These are phyloP conservation scores for Scenedesmus sp. DNA, from an alignment of 163 green algal species.

Conservation along the genomic window DNA sequence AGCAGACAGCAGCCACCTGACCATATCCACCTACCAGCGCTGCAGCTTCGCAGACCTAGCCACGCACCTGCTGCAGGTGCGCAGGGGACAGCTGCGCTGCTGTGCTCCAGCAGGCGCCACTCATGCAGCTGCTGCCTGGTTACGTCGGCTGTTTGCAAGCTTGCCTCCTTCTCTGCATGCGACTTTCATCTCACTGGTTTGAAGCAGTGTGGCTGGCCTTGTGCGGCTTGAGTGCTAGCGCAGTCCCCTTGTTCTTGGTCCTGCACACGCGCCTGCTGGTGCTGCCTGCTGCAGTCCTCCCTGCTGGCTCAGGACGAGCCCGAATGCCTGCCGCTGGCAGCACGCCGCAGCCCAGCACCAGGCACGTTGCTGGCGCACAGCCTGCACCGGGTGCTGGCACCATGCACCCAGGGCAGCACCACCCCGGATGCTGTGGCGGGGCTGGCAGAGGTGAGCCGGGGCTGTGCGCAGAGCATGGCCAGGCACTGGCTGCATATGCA, in stretches of 20 bases:
- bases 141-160: not conserved
- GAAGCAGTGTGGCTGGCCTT: not conserved
- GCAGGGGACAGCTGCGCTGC: not conserved
- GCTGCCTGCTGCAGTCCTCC: not conserved
- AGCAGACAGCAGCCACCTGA: conserved; percentile 81
- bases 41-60: conserved; percentile 68
- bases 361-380: conserved; percentile 54
- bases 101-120: not conserved
- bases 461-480: not conserved
- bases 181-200: not conserved
- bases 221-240: too few relatives aligned
- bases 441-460: conserved; percentile 27
- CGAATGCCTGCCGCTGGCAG: conserved; percentile 47
- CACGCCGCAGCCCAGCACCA: conserved; percentile 28
- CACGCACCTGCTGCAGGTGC: conserved; percentile 56
- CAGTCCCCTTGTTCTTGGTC: too few relatives aligned
- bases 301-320: conserved; percentile 46
- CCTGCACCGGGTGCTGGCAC: conserved; percentile 61
- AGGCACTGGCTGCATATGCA: too few relatives aligned
- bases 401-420: not conserved
- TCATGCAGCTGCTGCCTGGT: not conserved
- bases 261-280: not conserved
- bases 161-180: not conserved
- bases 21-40: conserved; percentile 88
- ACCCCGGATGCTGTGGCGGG: conserved; percentile 30